Evolutionary conservation across 108 stramenopile species (phyloP).

Genomic region (Mayamaea pseudoterrestris): DNA sequence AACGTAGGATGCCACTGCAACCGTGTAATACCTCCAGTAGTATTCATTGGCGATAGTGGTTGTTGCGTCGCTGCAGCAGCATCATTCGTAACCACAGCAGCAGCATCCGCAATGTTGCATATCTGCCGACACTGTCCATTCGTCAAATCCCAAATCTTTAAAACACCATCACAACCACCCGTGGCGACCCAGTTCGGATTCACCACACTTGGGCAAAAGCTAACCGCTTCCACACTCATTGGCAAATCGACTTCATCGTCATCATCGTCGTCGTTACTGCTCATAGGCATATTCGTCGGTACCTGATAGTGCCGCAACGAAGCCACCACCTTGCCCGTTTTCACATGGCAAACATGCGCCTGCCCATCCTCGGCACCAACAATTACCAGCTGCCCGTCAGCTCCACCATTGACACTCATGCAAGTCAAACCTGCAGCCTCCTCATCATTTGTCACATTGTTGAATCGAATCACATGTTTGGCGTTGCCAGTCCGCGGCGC

Average conservation of each 20-base stretch:
- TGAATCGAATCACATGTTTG: slow-evolving; percentile 69
- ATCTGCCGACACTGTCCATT: slow-evolving; percentile 38
- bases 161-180: slow-evolving; percentile 70
- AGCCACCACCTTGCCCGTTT: slow-evolving; percentile 71
- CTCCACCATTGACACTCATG: slow-evolving; percentile 48
- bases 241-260: slow-evolving; percentile 46
- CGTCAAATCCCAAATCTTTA: slow-evolving; percentile 83
- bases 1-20: slow-evolving; percentile 71
- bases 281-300: slow-evolving; percentile 5
- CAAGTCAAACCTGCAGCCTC: slow-evolving; percentile 51
- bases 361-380: slow-evolving; percentile 82
- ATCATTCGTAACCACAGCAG: not conserved
- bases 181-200: slow-evolving; percentile 79
- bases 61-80: slow-evolving; percentile 2
- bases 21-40: slow-evolving; percentile 45
- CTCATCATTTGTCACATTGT: slow-evolving; percentile 5
- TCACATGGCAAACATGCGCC: slow-evolving; percentile 76
- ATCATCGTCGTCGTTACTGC: slow-evolving; percentile 21
- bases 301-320: slow-evolving; percentile 65
- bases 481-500: slow-evolving; percentile 81
- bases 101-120: slow-evolving; percentile 10
- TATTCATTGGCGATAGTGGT: not conserved
- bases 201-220: slow-evolving; percentile 45
- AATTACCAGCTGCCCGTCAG: slow-evolving; percentile 41
- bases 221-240: slow-evolving; percentile 82